Conservation (phyloP, 768 basidiomycete genomes). For the Asterophora lycoperdoides region DNA sequence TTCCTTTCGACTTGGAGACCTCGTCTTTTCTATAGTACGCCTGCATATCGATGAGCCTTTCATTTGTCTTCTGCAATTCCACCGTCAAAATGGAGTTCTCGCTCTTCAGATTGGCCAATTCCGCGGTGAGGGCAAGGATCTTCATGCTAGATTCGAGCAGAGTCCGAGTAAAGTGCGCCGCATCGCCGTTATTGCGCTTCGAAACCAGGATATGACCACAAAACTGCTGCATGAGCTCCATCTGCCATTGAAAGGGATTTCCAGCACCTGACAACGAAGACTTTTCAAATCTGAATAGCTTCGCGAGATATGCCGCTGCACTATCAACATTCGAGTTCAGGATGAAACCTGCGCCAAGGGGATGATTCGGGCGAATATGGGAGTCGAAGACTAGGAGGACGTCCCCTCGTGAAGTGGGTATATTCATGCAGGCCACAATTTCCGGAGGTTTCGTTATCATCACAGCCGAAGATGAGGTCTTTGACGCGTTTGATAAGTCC, state of each 20-base stretch:
- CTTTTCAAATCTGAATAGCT: conserved; percentile 48
- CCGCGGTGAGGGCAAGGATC: conserved; percentile 39
- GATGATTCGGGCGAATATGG: conserved; percentile 56
- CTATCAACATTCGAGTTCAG: conserved; percentile 43
- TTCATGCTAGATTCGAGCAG: conserved; percentile 48
- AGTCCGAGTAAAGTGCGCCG: conserved; percentile 23
- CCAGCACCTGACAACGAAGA: conserved; percentile 25
- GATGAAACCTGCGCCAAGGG: conserved; percentile 56
- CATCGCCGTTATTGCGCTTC: conserved; percentile 17
- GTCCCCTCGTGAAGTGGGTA: conserved; percentile 26
- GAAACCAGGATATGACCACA: conserved; percentile 55
- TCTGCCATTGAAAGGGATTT: conserved; percentile 49
- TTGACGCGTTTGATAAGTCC: conserved; percentile 20
- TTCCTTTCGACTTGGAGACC: background rate
- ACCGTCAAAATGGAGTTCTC: conserved; percentile 20
- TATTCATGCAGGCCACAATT: conserved; percentile 52
- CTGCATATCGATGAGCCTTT: background rate
- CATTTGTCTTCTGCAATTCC: conserved; percentile 1
- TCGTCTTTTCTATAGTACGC: background rate
- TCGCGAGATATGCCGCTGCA: conserved; percentile 40
- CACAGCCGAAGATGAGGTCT: conserved; percentile 30
- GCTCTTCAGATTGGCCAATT: conserved; percentile 33
- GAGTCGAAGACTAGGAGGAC: conserved; percentile 65
- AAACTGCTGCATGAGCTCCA: conserved; percentile 56
- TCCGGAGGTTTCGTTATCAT: conserved; percentile 72